phyloP scores from a whole-genome alignment of 179 eudicot species.

The Dionaea muscipula region DNA sequence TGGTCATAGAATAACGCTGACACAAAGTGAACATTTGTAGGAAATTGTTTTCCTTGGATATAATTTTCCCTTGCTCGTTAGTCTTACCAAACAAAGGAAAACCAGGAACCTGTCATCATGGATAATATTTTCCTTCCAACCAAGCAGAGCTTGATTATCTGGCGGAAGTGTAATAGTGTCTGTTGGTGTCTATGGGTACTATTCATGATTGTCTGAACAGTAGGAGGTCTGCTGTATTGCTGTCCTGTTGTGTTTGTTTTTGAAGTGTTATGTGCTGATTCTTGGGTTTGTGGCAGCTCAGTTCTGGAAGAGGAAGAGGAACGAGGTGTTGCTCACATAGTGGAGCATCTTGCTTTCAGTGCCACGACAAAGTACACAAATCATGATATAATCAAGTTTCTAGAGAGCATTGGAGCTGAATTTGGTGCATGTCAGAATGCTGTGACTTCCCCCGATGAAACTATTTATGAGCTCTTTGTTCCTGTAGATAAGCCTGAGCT shows the following conservation, averaged over 20 bases:
- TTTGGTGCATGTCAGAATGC: constrained; percentile 97
- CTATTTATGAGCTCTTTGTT: constrained; percentile 81
- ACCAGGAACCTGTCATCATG: too few species aligned
- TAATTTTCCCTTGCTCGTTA: too few species aligned
- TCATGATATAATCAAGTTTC: constrained; percentile 76
- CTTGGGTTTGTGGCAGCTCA: constrained; percentile 61
- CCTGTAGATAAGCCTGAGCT: constrained; percentile 83
- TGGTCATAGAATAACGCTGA: too few species aligned
- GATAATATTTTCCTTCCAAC: too few species aligned
- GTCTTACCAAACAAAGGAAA: too few species aligned
- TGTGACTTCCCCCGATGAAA: constrained; percentile 70
- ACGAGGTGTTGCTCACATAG: constrained; percentile 88
- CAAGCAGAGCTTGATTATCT: too few species aligned
- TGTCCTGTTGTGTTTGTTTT: not conserved
- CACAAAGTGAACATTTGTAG: too few species aligned
- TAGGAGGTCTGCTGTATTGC: too few species aligned
- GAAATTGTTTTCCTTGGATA: too few species aligned
- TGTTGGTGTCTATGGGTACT: too few species aligned
- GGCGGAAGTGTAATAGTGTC: too few species aligned
- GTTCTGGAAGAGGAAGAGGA: constrained; percentile 90
- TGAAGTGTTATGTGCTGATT: constrained; percentile 13
- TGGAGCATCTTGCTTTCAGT: constrained; percentile 90
- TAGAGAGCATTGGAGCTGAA: constrained; percentile 86
- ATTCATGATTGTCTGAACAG: too few species aligned
- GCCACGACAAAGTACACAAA: constrained; percentile 75